A percentile compares a stretch with the other conserved stretches of the same genome.
Evolutionary conservation across 768 basidiomycete species (phyloP).

Genomic region (Leccinum broughii): DNA sequence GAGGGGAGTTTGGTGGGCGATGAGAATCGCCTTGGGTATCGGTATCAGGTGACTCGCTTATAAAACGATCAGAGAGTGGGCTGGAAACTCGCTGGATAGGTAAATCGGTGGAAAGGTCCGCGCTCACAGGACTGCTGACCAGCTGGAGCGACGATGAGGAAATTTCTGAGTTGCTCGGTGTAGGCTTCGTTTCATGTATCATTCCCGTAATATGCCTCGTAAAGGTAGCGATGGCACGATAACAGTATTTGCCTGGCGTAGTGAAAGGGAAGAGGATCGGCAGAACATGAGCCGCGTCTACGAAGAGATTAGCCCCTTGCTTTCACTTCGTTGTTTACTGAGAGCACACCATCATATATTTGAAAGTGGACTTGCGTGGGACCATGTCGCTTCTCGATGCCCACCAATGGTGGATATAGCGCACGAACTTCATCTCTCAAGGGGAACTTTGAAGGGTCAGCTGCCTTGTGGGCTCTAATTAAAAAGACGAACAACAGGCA

Average conservation of each 20-base stretch:
- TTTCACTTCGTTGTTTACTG: conserved; percentile 23
- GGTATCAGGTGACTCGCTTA: neutral
- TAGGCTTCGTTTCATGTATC: conserved; percentile 14
- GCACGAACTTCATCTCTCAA: conserved; percentile 43
- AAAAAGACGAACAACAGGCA: neutral
- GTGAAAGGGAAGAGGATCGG: conserved; percentile 76
- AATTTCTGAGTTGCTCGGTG: conserved; percentile 14
- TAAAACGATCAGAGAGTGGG: neutral
- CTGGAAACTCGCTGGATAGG: conserved; percentile 4
- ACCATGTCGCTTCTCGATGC: conserved; percentile 51
- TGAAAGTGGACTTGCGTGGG: conserved; percentile 89
- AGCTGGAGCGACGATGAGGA: neutral
- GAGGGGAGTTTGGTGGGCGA: neutral
- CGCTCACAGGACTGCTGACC: conserved; percentile 6
- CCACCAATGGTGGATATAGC: conserved; percentile 58
- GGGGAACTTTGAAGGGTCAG: conserved; percentile 71
- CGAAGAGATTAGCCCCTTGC: conserved; percentile 1
- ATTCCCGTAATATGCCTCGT: conserved; percentile 63
- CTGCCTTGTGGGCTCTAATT: conserved; percentile 87
- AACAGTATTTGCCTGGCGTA: conserved; percentile 78
- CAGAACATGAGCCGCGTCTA: conserved; percentile 72
- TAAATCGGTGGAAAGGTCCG: neutral
- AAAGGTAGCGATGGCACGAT: conserved; percentile 74
- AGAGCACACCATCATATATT: conserved; percentile 74
- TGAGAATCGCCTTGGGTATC: neutral